Percentiles rank a stretch among this genome's conserved stretches.
phyloP scores from a whole-genome alignment of 106 monocot genomes.

The Alisma plantagoaquatica region DNA sequence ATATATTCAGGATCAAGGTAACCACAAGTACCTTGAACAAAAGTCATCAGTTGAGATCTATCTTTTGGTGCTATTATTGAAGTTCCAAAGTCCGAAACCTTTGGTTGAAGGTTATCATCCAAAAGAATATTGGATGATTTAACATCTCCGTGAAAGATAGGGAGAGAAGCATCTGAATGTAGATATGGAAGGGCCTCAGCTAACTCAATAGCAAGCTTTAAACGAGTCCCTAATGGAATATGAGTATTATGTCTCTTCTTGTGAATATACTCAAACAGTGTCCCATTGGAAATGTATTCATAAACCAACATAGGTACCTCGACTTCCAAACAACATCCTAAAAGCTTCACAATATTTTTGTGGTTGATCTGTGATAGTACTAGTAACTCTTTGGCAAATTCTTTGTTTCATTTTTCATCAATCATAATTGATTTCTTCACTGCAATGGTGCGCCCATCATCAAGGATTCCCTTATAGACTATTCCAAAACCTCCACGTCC shows the following conservation, averaged over 20 bases:
- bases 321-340: slow-evolving; percentile 21
- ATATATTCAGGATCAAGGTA: slow-evolving; percentile 17
- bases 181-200: slow-evolving; percentile 6
- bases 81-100: too few relatives aligned
- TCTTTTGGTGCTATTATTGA: too few relatives aligned
- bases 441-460: slow-evolving; percentile 5
- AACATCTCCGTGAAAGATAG: neutral
- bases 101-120: neutral
- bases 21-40: slow-evolving; percentile 6
- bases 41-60: neutral
- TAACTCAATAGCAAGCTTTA: neutral
- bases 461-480: slow-evolving; percentile 18
- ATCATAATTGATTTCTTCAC: too few relatives aligned
- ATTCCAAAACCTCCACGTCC: slow-evolving; percentile 15
- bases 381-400: slow-evolving; percentile 13
- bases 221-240: neutral
- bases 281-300: slow-evolving; percentile 1
- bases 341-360: slow-evolving; percentile 17
- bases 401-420: too few relatives aligned
- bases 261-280: neutral
- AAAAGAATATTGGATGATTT: slow-evolving; percentile 15
- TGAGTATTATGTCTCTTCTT: neutral
- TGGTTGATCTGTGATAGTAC: slow-evolving; percentile 28
- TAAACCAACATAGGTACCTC: slow-evolving; percentile 20
- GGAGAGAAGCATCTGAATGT: slow-evolving; percentile 8